Conservation (phyloP, 768 basidiomycete genomes). For the Gloeophyllum trabeum region DNA sequence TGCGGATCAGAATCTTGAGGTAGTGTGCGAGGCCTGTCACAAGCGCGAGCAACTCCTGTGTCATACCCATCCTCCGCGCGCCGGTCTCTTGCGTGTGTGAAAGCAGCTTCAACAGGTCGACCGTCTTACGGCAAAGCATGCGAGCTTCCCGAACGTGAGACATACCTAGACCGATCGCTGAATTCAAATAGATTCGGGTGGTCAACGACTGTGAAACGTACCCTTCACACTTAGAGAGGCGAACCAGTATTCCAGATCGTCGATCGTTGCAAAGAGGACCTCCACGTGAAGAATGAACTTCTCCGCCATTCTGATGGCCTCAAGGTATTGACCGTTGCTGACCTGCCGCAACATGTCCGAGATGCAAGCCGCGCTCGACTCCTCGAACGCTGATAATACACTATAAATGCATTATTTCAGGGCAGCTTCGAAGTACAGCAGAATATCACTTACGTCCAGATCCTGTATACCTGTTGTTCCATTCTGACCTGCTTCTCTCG, state of each 20-base stretch:
- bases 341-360: slow-evolving; percentile 98
- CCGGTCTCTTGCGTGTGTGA: slow-evolving; percentile 94
- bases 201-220: slow-evolving; percentile 23
- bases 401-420: too few species aligned
- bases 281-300: slow-evolving; percentile 98
- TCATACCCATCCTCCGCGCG: slow-evolving; percentile 87
- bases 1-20: slow-evolving; percentile 97
- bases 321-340: slow-evolving; percentile 91
- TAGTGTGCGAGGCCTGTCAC: slow-evolving; percentile 99
- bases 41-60: slow-evolving; percentile 90
- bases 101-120: slow-evolving; percentile 92
- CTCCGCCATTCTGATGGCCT: slow-evolving; percentile 97
- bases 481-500: slow-evolving; percentile 87
- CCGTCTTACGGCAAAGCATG: slow-evolving; percentile 97
- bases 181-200: not conserved
- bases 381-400: slow-evolving; percentile 95
- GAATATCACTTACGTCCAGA: slow-evolving; percentile 77
- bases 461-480: slow-evolving; percentile 97
- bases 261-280: slow-evolving; percentile 92
- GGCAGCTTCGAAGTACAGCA: too few species aligned
- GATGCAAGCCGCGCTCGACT: slow-evolving; percentile 98
- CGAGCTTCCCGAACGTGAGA: slow-evolving; percentile 97
- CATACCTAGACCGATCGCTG: slow-evolving; percentile 77
- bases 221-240: slow-evolving; percentile 73
- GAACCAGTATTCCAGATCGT: slow-evolving; percentile 90